Percentiles rank a stretch among this genome's conserved stretches.
These are phyloP conservation scores for Salvia hispanica DNA, from an alignment of 257 asterid genomes.

Conservation along the genomic window DNA sequence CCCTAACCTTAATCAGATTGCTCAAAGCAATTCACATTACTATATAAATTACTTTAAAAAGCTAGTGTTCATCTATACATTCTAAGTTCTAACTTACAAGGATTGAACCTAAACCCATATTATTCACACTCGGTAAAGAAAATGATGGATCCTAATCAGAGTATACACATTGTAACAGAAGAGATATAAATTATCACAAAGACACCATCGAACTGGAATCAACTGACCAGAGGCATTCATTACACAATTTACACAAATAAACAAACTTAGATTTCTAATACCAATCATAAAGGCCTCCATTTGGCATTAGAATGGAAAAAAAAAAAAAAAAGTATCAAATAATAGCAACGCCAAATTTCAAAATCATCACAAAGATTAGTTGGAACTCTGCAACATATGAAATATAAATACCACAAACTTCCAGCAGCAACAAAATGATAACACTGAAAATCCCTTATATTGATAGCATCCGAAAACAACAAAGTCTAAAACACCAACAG, in stretches of 20 bases:
- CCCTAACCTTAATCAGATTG: not conserved
- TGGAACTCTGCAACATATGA: slow-evolving; percentile 6
- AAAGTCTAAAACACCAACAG: slow-evolving; percentile 1
- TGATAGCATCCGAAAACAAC: slow-evolving; percentile 21
- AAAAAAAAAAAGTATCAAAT: not conserved
- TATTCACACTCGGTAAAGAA: not conserved
- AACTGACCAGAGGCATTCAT: not conserved
- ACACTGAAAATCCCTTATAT: slow-evolving; percentile 23
- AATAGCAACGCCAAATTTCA: not conserved
- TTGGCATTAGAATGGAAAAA: not conserved
- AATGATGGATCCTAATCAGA: not conserved
- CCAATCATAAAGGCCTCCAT: not conserved
- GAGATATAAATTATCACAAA: not conserved
- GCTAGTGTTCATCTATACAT: not conserved
- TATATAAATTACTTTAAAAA: slow-evolving; percentile 8
- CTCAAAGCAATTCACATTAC: slow-evolving; percentile 18
- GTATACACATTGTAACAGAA: not conserved
- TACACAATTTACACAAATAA: not conserved
- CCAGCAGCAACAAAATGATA: slow-evolving; percentile 7
- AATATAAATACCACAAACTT: not conserved
- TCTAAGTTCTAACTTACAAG: not conserved
- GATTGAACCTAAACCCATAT: not conserved
- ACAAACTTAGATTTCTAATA: not conserved
- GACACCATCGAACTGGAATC: not conserved
- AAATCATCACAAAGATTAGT: slow-evolving; percentile 1